These are phyloP conservation scores for Venturia pyrina DNA, from an alignment of 2,329 filamentous ascomycete species.

Conservation along the genomic window DNA sequence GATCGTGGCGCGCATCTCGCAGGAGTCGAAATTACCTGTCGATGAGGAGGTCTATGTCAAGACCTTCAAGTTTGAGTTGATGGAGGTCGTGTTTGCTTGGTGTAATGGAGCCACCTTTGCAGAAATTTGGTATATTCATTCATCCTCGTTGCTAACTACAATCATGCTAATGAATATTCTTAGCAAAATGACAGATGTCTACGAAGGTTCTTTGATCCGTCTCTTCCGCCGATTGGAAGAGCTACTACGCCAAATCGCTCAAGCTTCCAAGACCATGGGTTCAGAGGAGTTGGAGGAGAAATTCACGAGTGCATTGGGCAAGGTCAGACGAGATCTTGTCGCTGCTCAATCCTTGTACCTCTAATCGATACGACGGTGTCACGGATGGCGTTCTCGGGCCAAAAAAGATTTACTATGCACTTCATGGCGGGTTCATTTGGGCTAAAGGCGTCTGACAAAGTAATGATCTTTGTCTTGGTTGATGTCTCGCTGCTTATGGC, in stretches of 20 bases:
- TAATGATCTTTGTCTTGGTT: neutral
- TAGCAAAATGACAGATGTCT: constrained; percentile 98
- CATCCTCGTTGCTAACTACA: neutral
- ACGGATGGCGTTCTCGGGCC: neutral
- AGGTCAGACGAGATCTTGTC: constrained; percentile 88
- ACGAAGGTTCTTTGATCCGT: constrained; percentile 92
- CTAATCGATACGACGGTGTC: constrained; percentile 32
- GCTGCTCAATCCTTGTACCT: constrained; percentile 89
- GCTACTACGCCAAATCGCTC: constrained; percentile 84
- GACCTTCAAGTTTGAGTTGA: constrained; percentile 85
- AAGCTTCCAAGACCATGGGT: constrained; percentile 96
- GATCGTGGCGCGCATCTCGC: constrained; percentile 82
- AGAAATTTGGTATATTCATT: constrained; percentile 73
- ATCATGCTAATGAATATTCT: too few species aligned
- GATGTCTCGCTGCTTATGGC: neutral
- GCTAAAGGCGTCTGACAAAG: neutral
- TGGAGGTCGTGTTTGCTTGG: constrained; percentile 94
- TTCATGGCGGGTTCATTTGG: neutral
- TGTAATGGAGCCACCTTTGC: constrained; percentile 81
- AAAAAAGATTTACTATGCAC: neutral
- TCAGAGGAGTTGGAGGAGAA: constrained; percentile 87
- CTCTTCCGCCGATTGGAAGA: constrained; percentile 94
- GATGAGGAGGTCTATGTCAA: constrained; percentile 91
- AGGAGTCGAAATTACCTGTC: constrained; percentile 87
- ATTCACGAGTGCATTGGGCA: constrained; percentile 76